Evolutionary conservation across 2,329 filamentous ascomycete genomes (phyloP).

Genomic region (Aspergillus sojae): DNA sequence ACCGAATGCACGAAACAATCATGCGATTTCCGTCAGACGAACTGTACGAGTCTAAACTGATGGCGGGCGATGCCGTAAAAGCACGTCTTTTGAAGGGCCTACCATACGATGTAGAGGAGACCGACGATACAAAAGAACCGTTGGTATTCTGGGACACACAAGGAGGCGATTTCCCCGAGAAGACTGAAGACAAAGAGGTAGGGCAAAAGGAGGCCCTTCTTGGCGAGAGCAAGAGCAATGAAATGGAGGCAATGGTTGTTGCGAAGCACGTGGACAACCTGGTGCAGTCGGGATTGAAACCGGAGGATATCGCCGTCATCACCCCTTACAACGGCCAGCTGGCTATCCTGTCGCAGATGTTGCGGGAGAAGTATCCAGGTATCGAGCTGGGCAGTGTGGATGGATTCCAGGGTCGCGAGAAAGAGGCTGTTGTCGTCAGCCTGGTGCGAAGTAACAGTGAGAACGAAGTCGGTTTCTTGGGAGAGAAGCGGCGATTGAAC

Average conservation of each 20-base stretch:
- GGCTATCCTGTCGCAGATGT: slow-evolving; percentile 70
- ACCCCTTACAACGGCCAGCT: slow-evolving; percentile 97
- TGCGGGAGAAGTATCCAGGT: slow-evolving; percentile 80
- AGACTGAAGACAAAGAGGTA: slow-evolving; percentile 71
- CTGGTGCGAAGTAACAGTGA: slow-evolving; percentile 89
- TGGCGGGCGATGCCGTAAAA: slow-evolving; percentile 80
- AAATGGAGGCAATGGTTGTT: slow-evolving; percentile 83
- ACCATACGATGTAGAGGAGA: slow-evolving; percentile 74
- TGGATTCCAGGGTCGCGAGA: slow-evolving; percentile 95
- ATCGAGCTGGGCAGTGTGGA: slow-evolving; percentile 96
- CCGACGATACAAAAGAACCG: slow-evolving; percentile 84
- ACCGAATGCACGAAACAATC: slow-evolving; percentile 95
- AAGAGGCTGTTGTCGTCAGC: slow-evolving; percentile 90
- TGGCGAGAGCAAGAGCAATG: slow-evolving; percentile 85
- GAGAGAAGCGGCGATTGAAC: slow-evolving; percentile 88
- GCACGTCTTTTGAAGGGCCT: slow-evolving; percentile 74
- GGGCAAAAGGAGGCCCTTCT: slow-evolving; percentile 56
- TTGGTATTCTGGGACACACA: slow-evolving; percentile 96
- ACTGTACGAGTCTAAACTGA: slow-evolving; percentile 78
- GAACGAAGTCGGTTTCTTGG: slow-evolving; percentile 88
- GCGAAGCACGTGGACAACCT: slow-evolving; percentile 74
- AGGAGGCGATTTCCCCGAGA: slow-evolving; percentile 87
- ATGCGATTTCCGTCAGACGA: slow-evolving; percentile 92
- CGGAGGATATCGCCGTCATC: slow-evolving; percentile 87
- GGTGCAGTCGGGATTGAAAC: slow-evolving; percentile 74